phyloP scores from a whole-genome alignment of 2,329 filamentous ascomycete species.

The Arachnopeziza araneosa region DNA sequence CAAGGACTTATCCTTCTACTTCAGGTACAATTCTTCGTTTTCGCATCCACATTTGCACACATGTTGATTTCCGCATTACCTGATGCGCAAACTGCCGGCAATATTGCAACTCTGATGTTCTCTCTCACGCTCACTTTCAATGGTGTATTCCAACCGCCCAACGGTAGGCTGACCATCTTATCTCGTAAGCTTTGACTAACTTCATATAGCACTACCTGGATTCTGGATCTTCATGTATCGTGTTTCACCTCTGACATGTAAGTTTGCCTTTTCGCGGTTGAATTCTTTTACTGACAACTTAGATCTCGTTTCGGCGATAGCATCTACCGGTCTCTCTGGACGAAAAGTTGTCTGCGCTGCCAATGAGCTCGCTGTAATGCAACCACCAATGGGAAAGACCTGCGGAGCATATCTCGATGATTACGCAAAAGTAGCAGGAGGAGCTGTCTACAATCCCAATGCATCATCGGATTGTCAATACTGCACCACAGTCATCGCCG shows the following conservation, averaged over 20 bases:
- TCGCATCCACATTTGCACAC: conserved; percentile 77
- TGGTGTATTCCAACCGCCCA: conserved; percentile 63
- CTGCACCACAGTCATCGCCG: conserved; percentile 48
- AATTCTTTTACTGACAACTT: conserved; percentile 36
- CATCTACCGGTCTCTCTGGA: conserved; percentile 65
- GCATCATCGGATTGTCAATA: conserved; percentile 49
- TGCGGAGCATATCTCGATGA: conserved; percentile 53
- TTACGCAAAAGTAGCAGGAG: conserved; percentile 46
- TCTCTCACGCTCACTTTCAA: conserved; percentile 70
- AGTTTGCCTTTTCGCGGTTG: conserved; percentile 1
- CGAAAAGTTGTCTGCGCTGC: conserved; percentile 58
- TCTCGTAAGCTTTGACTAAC: not conserved
- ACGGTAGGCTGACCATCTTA: conserved; percentile 14
- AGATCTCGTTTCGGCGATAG: conserved; percentile 67
- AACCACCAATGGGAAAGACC: conserved; percentile 49
- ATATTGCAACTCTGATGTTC: conserved; percentile 72
- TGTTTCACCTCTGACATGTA: conserved; percentile 46
- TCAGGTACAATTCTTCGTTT: conserved; percentile 69
- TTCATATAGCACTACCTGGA: conserved; percentile 47
- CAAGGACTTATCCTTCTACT: conserved; percentile 68
- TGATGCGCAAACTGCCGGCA: conserved; percentile 69
- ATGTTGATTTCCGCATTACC: conserved; percentile 73
- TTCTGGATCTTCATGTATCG: conserved; percentile 89
- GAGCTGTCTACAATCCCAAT: conserved; percentile 45
- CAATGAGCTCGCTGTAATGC: conserved; percentile 64